Conservation (phyloP, 495 filamentous ascomycete genomes). For the Xylaria castorea region DNA sequence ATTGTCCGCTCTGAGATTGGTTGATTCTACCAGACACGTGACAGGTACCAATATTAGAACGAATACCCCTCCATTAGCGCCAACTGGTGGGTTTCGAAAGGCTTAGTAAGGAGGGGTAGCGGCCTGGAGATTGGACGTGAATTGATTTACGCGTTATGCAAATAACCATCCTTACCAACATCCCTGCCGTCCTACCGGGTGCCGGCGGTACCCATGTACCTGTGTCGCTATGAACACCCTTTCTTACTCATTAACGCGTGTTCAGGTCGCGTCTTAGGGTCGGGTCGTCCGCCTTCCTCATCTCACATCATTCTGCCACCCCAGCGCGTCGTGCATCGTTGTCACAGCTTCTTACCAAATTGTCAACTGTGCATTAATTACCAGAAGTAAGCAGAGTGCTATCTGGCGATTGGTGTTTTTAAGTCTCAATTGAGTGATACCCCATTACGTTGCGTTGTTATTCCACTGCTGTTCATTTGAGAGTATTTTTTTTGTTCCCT, state of each 20-base stretch:
- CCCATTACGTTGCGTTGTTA: not conserved
- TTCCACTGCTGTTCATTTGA: not conserved
- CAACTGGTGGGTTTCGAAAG: not conserved
- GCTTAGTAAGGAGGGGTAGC: slow-evolving; percentile 23
- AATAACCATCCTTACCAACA: not conserved
- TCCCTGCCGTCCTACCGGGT: not conserved
- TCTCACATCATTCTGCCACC: slow-evolving; percentile 10
- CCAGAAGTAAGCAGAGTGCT: not conserved
- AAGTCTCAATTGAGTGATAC: slow-evolving; percentile 7
- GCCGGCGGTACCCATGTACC: not conserved
- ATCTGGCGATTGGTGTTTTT: not conserved
- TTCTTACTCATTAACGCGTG: slow-evolving; percentile 24
- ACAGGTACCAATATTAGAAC: not conserved
- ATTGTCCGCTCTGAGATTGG: too few species aligned
- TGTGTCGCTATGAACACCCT: not conserved
- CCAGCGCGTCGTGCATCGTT: not conserved
- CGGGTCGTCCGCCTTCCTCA: not conserved
- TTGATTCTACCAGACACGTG: not conserved
- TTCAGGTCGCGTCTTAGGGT: slow-evolving; percentile 12
- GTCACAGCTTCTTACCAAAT: not conserved
- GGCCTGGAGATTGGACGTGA: not conserved
- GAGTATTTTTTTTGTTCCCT: not conserved
- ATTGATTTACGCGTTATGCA: slow-evolving; percentile 11
- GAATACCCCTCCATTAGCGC: slow-evolving; percentile 24
- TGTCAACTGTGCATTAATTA: not conserved